A percentile compares a stretch with the other conserved stretches of the same genome.
Conservation (phyloP, 1,139 yeast species). For the Debaryomyces coudertii region DNA sequence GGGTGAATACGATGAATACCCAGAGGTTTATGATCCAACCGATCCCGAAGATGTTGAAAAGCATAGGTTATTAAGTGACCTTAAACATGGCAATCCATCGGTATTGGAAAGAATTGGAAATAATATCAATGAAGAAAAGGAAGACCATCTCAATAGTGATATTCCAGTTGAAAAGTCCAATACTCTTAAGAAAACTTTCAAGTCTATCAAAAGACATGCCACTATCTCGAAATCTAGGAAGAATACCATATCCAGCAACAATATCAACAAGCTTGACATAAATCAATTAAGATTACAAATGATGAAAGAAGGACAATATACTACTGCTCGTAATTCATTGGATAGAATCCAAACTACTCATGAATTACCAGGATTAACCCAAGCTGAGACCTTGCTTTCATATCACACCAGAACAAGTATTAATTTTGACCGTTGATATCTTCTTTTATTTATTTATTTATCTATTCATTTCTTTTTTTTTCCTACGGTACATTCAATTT, state of each 20-base stretch:
- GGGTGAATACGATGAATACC: constrained; percentile 54
- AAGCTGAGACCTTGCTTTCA: constrained; percentile 51
- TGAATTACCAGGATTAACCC: constrained; percentile 53
- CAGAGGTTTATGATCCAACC: constrained; percentile 64
- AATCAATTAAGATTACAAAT: constrained; percentile 45
- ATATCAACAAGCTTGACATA: constrained; percentile 37
- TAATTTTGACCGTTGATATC: constrained; percentile 17
- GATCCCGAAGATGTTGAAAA: constrained; percentile 48
- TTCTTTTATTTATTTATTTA: constrained; percentile 1
- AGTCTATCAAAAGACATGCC: constrained; percentile 37
- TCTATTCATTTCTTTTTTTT: background rate
- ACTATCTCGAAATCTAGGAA: constrained; percentile 28
- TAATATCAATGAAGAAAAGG: constrained; percentile 14
- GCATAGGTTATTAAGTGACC: constrained; percentile 41
- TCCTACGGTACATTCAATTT: background rate
- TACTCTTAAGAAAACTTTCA: constrained; percentile 37
- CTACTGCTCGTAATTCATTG: constrained; percentile 35
- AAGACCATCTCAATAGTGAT: constrained; percentile 10
- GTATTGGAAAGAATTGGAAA: constrained; percentile 38
- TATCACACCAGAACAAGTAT: constrained; percentile 49
- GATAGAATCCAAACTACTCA: constrained; percentile 50
- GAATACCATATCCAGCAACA: constrained; percentile 29
- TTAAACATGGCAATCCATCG: constrained; percentile 40
- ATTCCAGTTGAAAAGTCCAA: constrained; percentile 20
- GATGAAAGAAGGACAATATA: constrained; percentile 44